Conservation (phyloP, 73 alveolate genomes). For the Paramecium caudatum region DNA sequence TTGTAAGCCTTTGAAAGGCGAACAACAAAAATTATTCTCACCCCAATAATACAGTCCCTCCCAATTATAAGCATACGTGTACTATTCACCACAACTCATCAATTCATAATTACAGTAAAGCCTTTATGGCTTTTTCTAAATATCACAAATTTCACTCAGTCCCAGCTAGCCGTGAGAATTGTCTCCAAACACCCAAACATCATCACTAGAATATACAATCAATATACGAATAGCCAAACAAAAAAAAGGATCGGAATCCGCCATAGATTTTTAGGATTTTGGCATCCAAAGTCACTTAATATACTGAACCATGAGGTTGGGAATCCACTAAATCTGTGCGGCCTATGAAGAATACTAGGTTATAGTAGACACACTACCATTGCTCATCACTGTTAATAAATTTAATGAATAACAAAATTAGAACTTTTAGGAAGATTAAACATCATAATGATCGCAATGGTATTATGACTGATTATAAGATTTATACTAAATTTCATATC, state of each 20-base stretch:
- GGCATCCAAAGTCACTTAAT: constrained; percentile 6
- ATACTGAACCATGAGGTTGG: constrained; percentile 34
- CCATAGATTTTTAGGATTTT: background rate
- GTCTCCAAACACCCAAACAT: constrained; percentile 48
- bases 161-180: constrained; percentile 22
- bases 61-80: constrained; percentile 42
- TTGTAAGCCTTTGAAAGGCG: background rate
- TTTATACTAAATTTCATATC: background rate
- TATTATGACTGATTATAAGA: background rate
- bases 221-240: background rate
- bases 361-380: constrained; percentile 35
- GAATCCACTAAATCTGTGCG: constrained; percentile 47
- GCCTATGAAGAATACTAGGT: constrained; percentile 40
- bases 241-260: constrained; percentile 44
- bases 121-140: background rate
- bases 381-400: constrained; percentile 42
- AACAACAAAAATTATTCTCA: background rate
- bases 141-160: background rate
- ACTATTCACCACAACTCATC: background rate
- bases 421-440: background rate
- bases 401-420: background rate
- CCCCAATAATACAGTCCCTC: constrained; percentile 64
- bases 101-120: constrained; percentile 24
- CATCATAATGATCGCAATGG: background rate
- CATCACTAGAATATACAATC: background rate